Percentiles rank a stretch among this genome's conserved stretches.
Conservation (phyloP, 2,329 filamentous ascomycete species). For the Fusarium mangiferae region DNA sequence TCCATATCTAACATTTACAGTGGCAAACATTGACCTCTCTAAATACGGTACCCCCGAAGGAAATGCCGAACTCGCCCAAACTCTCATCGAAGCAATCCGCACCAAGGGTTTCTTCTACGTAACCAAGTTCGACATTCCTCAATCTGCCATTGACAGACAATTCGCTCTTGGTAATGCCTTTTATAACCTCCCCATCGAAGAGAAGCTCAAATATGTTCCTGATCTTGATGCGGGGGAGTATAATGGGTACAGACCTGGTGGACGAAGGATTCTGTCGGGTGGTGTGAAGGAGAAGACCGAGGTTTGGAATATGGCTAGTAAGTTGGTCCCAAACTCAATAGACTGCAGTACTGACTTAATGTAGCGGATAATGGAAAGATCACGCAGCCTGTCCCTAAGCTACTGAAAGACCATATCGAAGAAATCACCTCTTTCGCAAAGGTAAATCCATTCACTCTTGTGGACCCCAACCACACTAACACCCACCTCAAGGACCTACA, state of each 20-base stretch:
- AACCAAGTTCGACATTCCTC: slow-evolving; percentile 68
- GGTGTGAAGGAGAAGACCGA: slow-evolving; percentile 55
- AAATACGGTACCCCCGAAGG: slow-evolving; percentile 48
- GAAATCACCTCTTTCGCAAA: slow-evolving; percentile 33
- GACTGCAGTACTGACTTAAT: neutral
- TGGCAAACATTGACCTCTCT: slow-evolving; percentile 49
- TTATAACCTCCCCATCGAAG: slow-evolving; percentile 62
- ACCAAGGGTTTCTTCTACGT: slow-evolving; percentile 52
- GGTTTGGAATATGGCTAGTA: slow-evolving; percentile 53
- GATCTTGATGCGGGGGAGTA: slow-evolving; percentile 63
- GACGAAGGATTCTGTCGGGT: slow-evolving; percentile 47
- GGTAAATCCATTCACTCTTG: neutral
- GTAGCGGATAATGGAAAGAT: slow-evolving; percentile 47
- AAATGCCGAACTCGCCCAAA: slow-evolving; percentile 44
- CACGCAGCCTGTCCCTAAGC: slow-evolving; percentile 33
- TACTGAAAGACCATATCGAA: neutral
- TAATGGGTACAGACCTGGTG: slow-evolving; percentile 65
- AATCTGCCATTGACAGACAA: slow-evolving; percentile 67
- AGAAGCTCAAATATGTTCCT: slow-evolving; percentile 66
- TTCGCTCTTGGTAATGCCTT: slow-evolving; percentile 69
- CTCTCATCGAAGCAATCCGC: slow-evolving; percentile 48
- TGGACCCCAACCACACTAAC: neutral
- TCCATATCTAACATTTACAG: slow-evolving; percentile 17
- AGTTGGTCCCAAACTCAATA: neutral
- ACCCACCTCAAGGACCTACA: slow-evolving; percentile 48